Conservation (phyloP, 805 yeast species). For the Trichomonascus vanleenenianus region DNA sequence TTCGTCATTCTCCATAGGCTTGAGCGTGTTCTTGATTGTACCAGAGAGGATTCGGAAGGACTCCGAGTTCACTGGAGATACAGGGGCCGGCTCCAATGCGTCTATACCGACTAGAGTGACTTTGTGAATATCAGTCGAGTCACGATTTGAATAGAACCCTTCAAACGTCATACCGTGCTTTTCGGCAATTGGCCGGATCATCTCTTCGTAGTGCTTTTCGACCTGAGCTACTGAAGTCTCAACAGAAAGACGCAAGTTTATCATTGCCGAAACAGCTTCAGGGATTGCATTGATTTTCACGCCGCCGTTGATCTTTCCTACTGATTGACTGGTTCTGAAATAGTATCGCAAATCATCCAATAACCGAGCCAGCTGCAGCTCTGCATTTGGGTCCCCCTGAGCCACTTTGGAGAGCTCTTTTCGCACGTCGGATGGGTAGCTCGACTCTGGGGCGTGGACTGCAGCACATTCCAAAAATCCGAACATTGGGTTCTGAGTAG, state of each 20-base stretch:
- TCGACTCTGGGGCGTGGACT: constrained; percentile 32
- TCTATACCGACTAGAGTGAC: constrained; percentile 1
- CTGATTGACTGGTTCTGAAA: constrained; percentile 52
- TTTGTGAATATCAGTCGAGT: constrained; percentile 1
- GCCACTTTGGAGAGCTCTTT: constrained; percentile 17
- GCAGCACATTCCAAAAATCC: constrained; percentile 57
- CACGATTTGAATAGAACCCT: constrained; percentile 34
- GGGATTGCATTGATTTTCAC: constrained; percentile 66
- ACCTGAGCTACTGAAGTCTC: constrained; percentile 42
- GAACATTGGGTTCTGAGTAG: constrained; percentile 52
- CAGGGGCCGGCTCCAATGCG: constrained; percentile 38
- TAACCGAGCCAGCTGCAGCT: constrained; percentile 3
- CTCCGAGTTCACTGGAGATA: constrained; percentile 35
- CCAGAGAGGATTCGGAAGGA: constrained; percentile 49
- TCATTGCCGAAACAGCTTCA: constrained; percentile 41
- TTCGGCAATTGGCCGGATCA: constrained; percentile 34
- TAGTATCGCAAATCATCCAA: constrained; percentile 26
- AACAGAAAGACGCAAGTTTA: constrained; percentile 54
- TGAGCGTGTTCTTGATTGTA: constrained; percentile 17
- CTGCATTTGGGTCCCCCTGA: constrained; percentile 17
- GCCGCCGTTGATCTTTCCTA: constrained; percentile 60
- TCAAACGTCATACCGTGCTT: constrained; percentile 18
- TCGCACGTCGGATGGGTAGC: constrained; percentile 13
- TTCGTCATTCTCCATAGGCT: background rate
- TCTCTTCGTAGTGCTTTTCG: constrained; percentile 28